These are phyloP conservation scores for Eutreptiella sp. DNA, from an alignment of 208 protist genomes.

Conservation along the genomic window DNA sequence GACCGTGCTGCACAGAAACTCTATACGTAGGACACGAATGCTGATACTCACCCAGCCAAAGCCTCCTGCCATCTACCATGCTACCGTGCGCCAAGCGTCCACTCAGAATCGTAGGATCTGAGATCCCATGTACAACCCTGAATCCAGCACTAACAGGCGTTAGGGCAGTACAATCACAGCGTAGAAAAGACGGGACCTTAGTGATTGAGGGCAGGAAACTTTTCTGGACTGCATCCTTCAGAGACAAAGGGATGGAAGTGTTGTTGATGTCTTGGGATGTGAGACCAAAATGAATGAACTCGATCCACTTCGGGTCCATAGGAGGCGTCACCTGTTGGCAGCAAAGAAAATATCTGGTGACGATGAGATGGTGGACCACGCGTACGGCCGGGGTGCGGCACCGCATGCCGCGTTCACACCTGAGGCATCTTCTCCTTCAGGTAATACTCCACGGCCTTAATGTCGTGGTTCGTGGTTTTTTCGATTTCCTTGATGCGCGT, in stretches of 20 bases:
- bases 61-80: no score
- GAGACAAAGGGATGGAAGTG: constrained; percentile 83
- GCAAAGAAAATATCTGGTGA: constrained; percentile 1
- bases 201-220: constrained; percentile 54
- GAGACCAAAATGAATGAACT: constrained; percentile 94
- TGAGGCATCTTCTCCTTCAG: constrained; percentile 77
- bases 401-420: no score
- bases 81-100: no score
- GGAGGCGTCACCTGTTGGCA: no score
- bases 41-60: no score
- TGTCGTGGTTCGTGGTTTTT: constrained; percentile 87
- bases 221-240: constrained; percentile 67
- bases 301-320: constrained; percentile 53
- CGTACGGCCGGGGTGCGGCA: no score
- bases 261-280: constrained; percentile 96
- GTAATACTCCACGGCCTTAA: constrained; percentile 94
- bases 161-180: neutral
- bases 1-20: no score
- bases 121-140: no score
- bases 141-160: neutral
- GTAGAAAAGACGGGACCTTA: constrained; percentile 4
- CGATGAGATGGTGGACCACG: neutral
- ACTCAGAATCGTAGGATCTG: no score
- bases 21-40: no score
- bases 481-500: constrained; percentile 82